Conservation (phyloP, 2,329 filamentous ascomycete genomes). For the Moelleriella libera region DNA sequence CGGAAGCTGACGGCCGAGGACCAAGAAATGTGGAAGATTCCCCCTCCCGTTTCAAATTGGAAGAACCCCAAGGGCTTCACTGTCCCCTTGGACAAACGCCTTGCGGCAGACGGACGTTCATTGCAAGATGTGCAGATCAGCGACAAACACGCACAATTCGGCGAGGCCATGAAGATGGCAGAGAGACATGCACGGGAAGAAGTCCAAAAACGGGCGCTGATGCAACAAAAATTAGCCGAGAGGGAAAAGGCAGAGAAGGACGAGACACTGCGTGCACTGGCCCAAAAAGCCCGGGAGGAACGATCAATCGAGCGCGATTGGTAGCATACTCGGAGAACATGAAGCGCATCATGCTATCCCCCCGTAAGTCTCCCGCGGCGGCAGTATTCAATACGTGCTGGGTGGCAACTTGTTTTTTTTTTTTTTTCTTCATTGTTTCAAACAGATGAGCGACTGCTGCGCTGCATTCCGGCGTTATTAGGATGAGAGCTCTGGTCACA, state of each 20-base stretch:
- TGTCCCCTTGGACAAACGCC: slow-evolving; percentile 83
- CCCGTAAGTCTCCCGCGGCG: too few relatives aligned
- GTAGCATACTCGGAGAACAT: not conserved
- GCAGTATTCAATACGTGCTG: too few relatives aligned
- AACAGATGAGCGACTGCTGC: too few relatives aligned
- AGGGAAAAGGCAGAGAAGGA: slow-evolving; percentile 95
- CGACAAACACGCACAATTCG: slow-evolving; percentile 95
- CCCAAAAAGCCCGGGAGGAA: slow-evolving; percentile 84
- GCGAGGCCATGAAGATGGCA: slow-evolving; percentile 85
- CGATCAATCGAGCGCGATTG: slow-evolving; percentile 17
- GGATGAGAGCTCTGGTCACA: too few relatives aligned
- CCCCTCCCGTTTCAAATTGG: slow-evolving; percentile 89
- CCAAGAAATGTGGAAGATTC: slow-evolving; percentile 87
- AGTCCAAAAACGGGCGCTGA: slow-evolving; percentile 77
- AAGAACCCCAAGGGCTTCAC: slow-evolving; percentile 99
- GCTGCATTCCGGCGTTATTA: too few relatives aligned
- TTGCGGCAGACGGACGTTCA: slow-evolving; percentile 84
- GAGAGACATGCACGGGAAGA: slow-evolving; percentile 92
- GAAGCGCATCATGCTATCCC: too few relatives aligned
- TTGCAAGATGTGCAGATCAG: slow-evolving; percentile 92
- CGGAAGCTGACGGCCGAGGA: slow-evolving; percentile 93
- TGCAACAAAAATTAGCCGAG: slow-evolving; percentile 93
- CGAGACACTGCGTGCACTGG: slow-evolving; percentile 74
- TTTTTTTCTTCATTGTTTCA: too few relatives aligned
- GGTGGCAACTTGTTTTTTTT: too few relatives aligned